Evolutionary conservation across 2,329 filamentous ascomycete genomes (phyloP).

Genomic region (Calonectria pauciramosa): DNA sequence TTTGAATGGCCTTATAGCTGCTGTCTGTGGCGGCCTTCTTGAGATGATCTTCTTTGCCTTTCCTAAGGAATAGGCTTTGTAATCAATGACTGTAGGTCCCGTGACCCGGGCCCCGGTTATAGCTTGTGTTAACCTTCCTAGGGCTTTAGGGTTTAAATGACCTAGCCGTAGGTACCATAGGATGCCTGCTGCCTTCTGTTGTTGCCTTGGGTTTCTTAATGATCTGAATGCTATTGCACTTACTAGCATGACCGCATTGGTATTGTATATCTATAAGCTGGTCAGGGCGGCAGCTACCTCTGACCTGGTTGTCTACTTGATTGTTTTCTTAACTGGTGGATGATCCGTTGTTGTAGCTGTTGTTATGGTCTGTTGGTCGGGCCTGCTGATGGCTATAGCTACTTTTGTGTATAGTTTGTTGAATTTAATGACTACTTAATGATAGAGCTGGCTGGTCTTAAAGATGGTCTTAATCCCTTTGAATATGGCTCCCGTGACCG

Average conservation of each 20-base stretch:
- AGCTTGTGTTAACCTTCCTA: not conserved
- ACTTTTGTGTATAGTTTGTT: not conserved
- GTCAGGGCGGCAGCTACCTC: not conserved
- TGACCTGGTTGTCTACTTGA: not conserved
- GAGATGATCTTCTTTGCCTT: not conserved
- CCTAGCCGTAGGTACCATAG: not conserved
- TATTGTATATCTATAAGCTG: too few species aligned
- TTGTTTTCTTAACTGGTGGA: not conserved
- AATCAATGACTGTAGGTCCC: not conserved
- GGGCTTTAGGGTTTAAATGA: not conserved
- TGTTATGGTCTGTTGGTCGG: not conserved
- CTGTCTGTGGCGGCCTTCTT: not conserved
- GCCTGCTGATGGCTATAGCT: not conserved
- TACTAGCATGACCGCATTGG: not conserved
- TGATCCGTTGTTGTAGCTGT: too few species aligned
- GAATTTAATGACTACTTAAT: not conserved
- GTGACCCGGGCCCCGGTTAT: not conserved
- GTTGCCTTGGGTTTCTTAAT: not conserved
- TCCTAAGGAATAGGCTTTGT: not conserved
- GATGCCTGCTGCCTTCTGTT: not conserved
- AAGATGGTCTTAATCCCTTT: constrained; percentile 5
- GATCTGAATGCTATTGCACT: not conserved
- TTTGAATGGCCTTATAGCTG: not conserved
- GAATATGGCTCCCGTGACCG: not conserved
- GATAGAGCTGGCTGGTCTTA: not conserved